Base-by-base conservation (phyloP, 495 filamentous ascomycete species). In the Podospora fimiseda region DNA sequence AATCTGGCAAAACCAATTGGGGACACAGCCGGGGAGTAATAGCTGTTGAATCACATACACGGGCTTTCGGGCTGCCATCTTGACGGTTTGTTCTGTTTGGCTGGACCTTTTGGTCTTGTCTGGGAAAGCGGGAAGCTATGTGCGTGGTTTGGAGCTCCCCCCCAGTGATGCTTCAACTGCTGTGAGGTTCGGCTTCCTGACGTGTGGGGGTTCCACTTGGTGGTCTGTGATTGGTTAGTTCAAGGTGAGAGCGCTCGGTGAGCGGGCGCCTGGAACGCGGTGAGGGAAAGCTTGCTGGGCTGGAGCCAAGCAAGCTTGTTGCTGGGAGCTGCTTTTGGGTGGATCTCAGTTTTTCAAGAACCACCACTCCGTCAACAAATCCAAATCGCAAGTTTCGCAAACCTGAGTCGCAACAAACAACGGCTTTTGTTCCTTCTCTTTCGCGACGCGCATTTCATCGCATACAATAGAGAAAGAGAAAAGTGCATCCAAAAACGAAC, bases 31-130 rank as follows among this genome's bases (percentile, higher is more conserved):
- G n/a, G n/a, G n/a, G n/a, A n/a, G n/a, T n/a, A n/a, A n/a, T n/a
- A n/a, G n/a, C n/a, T n/a, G 54, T 23, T 9, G 24, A 37, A 37
- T 38, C 3, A 74, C 74, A 50, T 74, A 78, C 74, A 67, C 53
- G 58, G 74, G 69, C 63, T 73, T 74, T 58, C 74, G 67, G 59
- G 67, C 60, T 59, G 74, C 64, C 74, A 77, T 76, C 57, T 60
- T 72, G 67, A 64, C 64, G 60, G 66, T 33, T 70, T 51, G n/a
- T n/a, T n/a, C n/a, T n/a, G n/a, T n/a, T 55, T 55, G 54, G 60
- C 56, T 22, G 56, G 56, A 55, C 57, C 56, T 62, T n/a, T n/a
- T n/a, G n/a, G 51, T 46, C 58, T 58, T 48, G 48, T 57, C 50
- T 58, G 48, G 52, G 44, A 44, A 51, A 53, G n/a, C n/a, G n/a